phyloP scores from a whole-genome alignment of 345 rosid genomes.

The rapeseed (Brassica napus) region DNA sequence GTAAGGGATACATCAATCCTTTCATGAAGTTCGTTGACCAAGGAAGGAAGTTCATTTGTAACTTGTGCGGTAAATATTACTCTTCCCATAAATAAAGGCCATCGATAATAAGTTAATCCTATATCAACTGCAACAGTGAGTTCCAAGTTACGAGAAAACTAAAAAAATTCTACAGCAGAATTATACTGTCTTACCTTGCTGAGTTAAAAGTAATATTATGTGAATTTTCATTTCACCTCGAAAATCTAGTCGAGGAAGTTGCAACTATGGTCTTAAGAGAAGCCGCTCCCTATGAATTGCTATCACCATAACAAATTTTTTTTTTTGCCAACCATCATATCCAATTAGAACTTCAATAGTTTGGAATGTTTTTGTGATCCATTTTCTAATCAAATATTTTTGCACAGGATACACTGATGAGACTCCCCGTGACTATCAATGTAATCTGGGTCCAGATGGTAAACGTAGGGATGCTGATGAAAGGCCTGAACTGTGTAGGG shows the following conservation, averaged over 20 bases:
- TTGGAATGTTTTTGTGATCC: constrained; percentile 3
- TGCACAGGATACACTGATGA: constrained; percentile 74
- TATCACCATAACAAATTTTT: background rate
- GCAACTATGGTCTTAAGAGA: background rate
- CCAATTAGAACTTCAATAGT: background rate
- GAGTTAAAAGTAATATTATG: constrained; percentile 6
- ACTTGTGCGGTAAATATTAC: constrained; percentile 60
- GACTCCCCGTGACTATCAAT: constrained; percentile 83
- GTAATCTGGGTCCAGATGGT: constrained; percentile 93
- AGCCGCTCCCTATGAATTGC: background rate
- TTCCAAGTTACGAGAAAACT: constrained; percentile 21
- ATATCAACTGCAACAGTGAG: background rate
- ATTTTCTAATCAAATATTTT: constrained; percentile 20
- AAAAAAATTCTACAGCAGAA: constrained; percentile 5
- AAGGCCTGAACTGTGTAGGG: constrained; percentile 94
- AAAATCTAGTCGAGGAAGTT: background rate
- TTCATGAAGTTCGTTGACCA: constrained; percentile 88
- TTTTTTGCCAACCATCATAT: background rate
- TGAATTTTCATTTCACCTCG: constrained; percentile 5
- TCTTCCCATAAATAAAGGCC: constrained; percentile 8
- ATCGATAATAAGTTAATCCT: constrained; percentile 11
- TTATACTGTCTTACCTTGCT: background rate
- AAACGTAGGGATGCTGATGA: constrained; percentile 94
- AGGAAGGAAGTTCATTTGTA: constrained; percentile 81
- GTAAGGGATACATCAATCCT: constrained; percentile 93